Base-by-base conservation (phyloP, 1,284 basidiomycete species). In the Ustilago lituana region DNA sequence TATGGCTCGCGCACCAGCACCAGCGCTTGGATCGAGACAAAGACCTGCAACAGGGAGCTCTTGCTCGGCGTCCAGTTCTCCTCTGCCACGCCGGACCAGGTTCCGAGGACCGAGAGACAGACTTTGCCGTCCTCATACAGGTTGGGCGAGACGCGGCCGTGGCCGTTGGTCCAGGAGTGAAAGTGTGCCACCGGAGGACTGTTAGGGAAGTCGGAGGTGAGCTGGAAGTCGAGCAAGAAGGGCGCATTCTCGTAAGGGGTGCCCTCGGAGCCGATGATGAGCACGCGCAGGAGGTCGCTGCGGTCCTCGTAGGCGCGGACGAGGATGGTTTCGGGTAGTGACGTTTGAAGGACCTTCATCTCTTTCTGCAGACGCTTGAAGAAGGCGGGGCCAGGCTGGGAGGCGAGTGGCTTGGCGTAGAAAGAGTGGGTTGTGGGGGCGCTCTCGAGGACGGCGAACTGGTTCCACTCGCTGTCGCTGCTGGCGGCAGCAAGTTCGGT, bases 71-170 rank as follows among this genome's bases (percentile, higher is more conserved):
- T 56, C 91, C 85, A 80, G 84, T 64, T 68, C 54, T 76, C 65
- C 33, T 60, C 51, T 0, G 59, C 58, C 24, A 76, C 59, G 3
- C 94, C 93, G 1, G 88, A 87, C 93, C 93, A 97, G 0, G 93
- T 96, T 17, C 92, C 92, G 4, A 96, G 84, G 41, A 97, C 90
- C 22, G 91, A 94, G 45, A 97, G 82, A 78, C 94, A 97, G 35
- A 97, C 93, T 82, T 95, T 95, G 39, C 93, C 93, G 74, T 97
- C 94, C 79, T 95, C 93, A 76, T 97, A 97, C 44, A 96, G 84
- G 83, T 97, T 96, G 23, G 85, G 82, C n/a, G 76, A 62, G 0
- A 85, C 89, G 83, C 81, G 90, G 17, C 93, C 93, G 76, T 93
- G 93, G 10, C 92, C 93, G 80, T 92, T 92, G 10, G 94, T 96